Base-by-base conservation (phyloP, 495 filamentous ascomycete species). In the Delitschia confertaspora region DNA sequence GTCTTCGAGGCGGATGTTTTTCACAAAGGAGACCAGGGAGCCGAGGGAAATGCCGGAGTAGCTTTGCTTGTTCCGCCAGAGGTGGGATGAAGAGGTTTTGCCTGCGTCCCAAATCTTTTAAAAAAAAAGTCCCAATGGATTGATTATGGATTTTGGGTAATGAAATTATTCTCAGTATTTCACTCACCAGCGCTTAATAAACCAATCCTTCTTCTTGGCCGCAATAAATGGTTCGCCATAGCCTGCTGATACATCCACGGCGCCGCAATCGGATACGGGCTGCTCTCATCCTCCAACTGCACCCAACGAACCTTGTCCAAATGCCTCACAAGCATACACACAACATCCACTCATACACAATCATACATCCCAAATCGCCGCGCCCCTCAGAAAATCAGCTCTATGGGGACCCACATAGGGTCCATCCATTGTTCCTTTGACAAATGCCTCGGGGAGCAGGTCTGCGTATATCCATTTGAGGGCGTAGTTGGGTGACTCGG, bases 201-300 rank as follows among this genome's bases (percentile, higher is more conserved):
- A 63, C 0, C 52, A 51, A 33, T 67, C 62, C 1, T 59, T 58
- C 19, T 60, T 57, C 26, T 59, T 56, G 0, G 58, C 46, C 4
- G 63, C 61, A 22, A 70, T 56, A 46, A 68, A 68, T 63, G 61
- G 39, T 68, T 70, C n/a, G 58, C 40, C 49, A 64, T 63, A 9
- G 55, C 39, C 14, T 55, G 45, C 0, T 47, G 51, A 18, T 55
- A 57, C 39, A 64, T 49, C 37, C 55, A 56, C 31, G 65, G 61
- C 0, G 47, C 56, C 4, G 53, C 52, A 32, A 68, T 55, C 33
- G 60, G 58, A 43, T 61, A 67, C 1, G 63, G 65, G 10, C 51
- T 55, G 2, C 13, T 31, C 1, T 62, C 57, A 36, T 68, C 65
- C 34, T 58, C 62, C 35, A 70, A 57, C 49, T 57, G 47, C 17